Base-by-base conservation (phyloP, 2,329 filamentous ascomycete genomes). In the Beauveria caledonica region DNA sequence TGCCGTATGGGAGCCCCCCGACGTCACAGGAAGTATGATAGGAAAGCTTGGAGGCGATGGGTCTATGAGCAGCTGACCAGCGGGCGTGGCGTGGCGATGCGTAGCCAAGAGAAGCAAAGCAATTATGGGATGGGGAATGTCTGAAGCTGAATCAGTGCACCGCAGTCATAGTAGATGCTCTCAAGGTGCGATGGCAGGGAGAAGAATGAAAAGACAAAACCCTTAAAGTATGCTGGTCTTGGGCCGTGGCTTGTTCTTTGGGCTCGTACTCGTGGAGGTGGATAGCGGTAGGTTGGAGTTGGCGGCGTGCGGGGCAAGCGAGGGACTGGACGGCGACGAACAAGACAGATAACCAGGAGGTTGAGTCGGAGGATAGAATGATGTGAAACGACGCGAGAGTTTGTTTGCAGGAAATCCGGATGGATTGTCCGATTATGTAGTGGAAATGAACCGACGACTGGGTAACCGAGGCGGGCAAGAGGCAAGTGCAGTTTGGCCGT, bases 271-370 rank as follows among this genome's bases (percentile, higher is more conserved):
- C 52, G 52, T 23, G 52, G 52, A 45, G 39, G 33, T 29, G 42
- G 46, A 49, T 8, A 25, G 19, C n/a, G 5, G 53, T 56, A 42
- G 52, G 39, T 44, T 13, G 21, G 33, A 46, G 42, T 36, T 11
- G 55, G 36, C 25, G 33, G 55, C 55, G 55, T 40, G 55, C 55
- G 45, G 55, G 55, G 55, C 55, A 58, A 55, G 33, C 36, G 55
- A 58, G 45, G 29, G 45, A 50, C 29, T 25, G 19, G 55, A 27
- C 21, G 55, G 45, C 54, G 27, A 48, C 11, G 53, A 19, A 17
- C 13, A 33, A 19, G 25, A 39, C 19, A 7, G n/a, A 4, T 19
- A 17, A 21, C 19, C 15, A 42, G 10, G 21, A 42, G 19, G 17
- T 27, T n/a, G 17, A 17, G 11, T 8, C 17, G 5, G 21, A 27